A percentile compares a stretch with the other conserved stretches of the same genome.
These are phyloP conservation scores for Plenodomus biglobosus DNA, from an alignment of 2,329 filamentous ascomycete genomes.

Conservation along the genomic window DNA sequence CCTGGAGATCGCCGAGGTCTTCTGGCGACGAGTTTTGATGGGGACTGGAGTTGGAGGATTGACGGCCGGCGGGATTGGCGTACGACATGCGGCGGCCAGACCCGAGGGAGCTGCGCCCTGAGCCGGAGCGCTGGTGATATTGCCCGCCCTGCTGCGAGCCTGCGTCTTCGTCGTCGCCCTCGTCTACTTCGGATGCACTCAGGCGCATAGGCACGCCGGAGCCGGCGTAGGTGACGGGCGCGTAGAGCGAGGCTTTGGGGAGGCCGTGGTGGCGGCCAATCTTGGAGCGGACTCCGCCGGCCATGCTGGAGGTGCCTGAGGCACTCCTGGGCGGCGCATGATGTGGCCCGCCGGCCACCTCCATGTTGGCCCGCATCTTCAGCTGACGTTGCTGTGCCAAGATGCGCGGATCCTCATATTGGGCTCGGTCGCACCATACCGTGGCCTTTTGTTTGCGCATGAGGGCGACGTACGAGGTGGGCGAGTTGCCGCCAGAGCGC, in stretches of 20 bases:
- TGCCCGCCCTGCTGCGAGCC: conserved; percentile 41
- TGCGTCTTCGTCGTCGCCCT: conserved; percentile 76
- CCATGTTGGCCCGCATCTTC: conserved; percentile 80
- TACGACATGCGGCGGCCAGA: conserved; percentile 44
- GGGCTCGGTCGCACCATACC: conserved; percentile 94
- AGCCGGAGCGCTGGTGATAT: conserved; percentile 70
- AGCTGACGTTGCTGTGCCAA: conserved; percentile 82
- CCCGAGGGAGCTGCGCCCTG: conserved; percentile 67
- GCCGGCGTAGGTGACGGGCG: conserved; percentile 71
- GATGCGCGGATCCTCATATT: conserved; percentile 85
- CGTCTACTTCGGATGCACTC: conserved; percentile 93
- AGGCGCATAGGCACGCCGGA: conserved; percentile 87
- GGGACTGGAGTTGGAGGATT: conserved; percentile 57
- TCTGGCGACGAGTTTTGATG: conserved; percentile 47
- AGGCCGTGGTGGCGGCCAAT: conserved; percentile 80
- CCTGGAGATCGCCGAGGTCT: conserved; percentile 44
- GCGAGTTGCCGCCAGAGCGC: conserved; percentile 64
- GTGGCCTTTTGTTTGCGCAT: conserved; percentile 96
- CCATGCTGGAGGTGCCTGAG: conserved; percentile 43
- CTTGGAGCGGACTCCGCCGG: conserved; percentile 70
- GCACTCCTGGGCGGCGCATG: conserved; percentile 40
- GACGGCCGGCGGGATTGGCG: conserved; percentile 48
- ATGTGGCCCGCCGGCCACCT: conserved; percentile 68
- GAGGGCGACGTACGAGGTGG: conserved; percentile 88
- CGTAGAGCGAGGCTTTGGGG: conserved; percentile 75